phyloP scores from a whole-genome alignment of 2,329 filamentous ascomycete genomes.

The Cryphonectria radicalis region DNA sequence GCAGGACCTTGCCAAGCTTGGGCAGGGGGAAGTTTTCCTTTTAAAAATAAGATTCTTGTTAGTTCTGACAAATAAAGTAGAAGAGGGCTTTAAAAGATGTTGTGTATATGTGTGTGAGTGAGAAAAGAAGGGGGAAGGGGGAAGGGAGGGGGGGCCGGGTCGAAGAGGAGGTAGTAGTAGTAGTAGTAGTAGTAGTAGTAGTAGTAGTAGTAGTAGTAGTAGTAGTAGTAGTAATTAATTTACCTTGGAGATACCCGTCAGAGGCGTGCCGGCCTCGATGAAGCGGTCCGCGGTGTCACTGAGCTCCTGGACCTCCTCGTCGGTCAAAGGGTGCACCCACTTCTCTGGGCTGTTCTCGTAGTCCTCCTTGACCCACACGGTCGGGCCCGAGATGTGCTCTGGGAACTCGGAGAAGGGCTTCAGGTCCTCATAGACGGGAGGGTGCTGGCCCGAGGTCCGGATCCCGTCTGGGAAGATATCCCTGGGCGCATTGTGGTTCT shows the following conservation, averaged over 20 bases:
- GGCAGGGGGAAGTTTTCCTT: conserved; percentile 51
- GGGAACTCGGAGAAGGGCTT: conserved; percentile 72
- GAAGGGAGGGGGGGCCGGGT: background rate
- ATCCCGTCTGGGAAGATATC: conserved; percentile 52
- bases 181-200: too few relatives aligned
- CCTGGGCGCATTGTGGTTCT: conserved; percentile 41
- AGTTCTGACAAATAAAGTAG: background rate
- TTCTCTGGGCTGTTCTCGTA: conserved; percentile 65
- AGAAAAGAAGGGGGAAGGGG: background rate
- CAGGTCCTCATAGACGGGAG: conserved; percentile 68
- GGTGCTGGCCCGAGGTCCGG: conserved; percentile 69
- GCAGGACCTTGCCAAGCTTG: conserved; percentile 43
- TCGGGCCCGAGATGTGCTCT: conserved; percentile 70
- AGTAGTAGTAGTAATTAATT: background rate
- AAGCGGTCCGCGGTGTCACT: conserved; percentile 70
- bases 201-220: too few relatives aligned
- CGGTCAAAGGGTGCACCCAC: conserved; percentile 74
- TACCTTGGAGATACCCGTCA: conserved; percentile 66
- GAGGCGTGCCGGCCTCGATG: conserved; percentile 63
- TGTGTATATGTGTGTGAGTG: too few relatives aligned
- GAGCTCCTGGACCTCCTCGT: conserved; percentile 70
- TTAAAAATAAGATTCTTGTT: background rate
- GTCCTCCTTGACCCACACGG: conserved; percentile 72
- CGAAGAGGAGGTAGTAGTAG: too few relatives aligned
- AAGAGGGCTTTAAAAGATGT: background rate